A percentile compares a stretch with the other conserved stretches of the same genome.
Conservation (phyloP, 2,329 filamentous ascomycete species). For the Colletotrichum sp. region DNA sequence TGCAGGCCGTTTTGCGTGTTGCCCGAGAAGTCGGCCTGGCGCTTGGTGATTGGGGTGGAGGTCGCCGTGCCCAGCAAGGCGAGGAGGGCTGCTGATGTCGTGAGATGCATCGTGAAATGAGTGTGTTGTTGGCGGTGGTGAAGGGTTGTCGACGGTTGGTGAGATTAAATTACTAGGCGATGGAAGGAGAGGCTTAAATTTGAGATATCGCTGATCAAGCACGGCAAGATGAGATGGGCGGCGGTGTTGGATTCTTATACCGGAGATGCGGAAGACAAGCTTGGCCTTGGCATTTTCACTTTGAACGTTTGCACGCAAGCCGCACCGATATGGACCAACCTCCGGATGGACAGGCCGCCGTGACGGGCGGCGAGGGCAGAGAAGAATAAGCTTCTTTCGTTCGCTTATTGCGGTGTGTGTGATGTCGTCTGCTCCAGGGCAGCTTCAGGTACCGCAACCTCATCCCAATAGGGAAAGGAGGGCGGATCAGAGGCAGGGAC, state of each 20-base stretch:
- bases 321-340: neutral
- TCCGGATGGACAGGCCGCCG: neutral
- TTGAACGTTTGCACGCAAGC: neutral
- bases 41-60: neutral
- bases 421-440: neutral
- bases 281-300: neutral
- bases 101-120: neutral
- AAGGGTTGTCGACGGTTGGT: neutral
- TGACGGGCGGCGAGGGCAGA: neutral
- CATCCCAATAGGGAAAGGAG: constrained; percentile 9
- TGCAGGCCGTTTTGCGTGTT: constrained; percentile 17
- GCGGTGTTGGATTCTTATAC: constrained; percentile 4
- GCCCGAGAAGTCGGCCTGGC: constrained; percentile 19
- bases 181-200: neutral
- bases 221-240: neutral
- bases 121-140: neutral
- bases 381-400: neutral
- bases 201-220: neutral
- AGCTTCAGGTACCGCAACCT: constrained; percentile 19
- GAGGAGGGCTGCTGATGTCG: constrained; percentile 2
- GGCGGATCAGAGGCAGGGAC: constrained; percentile 3
- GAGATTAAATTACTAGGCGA: neutral
- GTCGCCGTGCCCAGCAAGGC: constrained; percentile 11
- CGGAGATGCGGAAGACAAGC: neutral
- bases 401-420: neutral